Conservation (phyloP, 108 stramenopile genomes). For the Stephanodiscus triporus region DNA sequence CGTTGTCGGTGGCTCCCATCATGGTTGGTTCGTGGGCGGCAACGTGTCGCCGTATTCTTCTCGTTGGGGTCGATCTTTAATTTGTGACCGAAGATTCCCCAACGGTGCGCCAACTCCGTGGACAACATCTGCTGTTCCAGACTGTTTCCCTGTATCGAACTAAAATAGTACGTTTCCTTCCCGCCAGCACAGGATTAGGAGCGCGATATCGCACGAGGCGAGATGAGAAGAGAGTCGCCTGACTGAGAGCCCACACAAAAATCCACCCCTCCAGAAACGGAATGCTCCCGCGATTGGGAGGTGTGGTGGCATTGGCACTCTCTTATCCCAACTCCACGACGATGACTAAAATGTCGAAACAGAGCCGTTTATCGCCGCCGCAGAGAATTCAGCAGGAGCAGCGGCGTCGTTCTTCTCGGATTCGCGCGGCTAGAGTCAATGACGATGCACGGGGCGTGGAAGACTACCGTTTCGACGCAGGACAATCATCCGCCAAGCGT, state of each 20-base stretch:
- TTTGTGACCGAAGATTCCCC: too few species aligned
- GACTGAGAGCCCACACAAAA: too few species aligned
- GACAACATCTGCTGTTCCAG: too few species aligned
- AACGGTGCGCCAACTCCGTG: too few species aligned
- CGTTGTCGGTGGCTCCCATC: background rate
- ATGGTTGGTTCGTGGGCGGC: background rate
- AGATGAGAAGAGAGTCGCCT: too few species aligned
- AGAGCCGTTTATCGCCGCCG: background rate
- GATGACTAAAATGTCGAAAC: background rate
- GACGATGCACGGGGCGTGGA: background rate
- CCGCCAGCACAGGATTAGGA: too few species aligned
- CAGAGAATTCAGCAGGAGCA: background rate
- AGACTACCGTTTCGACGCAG: background rate
- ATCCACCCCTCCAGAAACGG: too few species aligned
- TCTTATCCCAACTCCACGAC: background rate
- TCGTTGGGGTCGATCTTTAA: too few species aligned
- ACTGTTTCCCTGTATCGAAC: too few species aligned
- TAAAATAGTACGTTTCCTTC: too few species aligned
- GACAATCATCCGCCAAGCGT: background rate
- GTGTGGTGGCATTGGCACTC: background rate
- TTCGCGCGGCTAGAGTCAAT: background rate
- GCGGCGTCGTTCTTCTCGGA: background rate
- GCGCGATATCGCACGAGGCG: too few species aligned
- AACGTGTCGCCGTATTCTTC: background rate
- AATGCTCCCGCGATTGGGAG: background rate